These are phyloP conservation scores for Murraya koenigii DNA, from an alignment of 345 rosid genomes.

Conservation along the genomic window DNA sequence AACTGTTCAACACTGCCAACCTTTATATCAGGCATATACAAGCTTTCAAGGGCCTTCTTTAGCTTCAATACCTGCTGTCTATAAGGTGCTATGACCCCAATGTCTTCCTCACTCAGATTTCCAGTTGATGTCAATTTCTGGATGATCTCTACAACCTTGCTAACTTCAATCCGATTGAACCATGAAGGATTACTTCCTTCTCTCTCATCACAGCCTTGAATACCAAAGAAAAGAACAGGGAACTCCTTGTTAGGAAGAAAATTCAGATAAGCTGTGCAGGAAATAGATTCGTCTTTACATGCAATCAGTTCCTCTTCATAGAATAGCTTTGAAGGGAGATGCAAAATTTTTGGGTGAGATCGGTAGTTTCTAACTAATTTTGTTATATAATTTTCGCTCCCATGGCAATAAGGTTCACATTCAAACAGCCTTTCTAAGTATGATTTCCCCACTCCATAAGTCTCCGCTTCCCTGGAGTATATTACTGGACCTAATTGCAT, in stretches of 20 bases:
- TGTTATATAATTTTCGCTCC: constrained; percentile 66
- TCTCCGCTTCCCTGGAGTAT: constrained; percentile 64
- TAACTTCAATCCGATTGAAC: constrained; percentile 89
- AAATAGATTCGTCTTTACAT: constrained; percentile 60
- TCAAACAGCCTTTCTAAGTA: constrained; percentile 80
- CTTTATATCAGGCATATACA: constrained; percentile 63
- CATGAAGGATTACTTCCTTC: constrained; percentile 94
- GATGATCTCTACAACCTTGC: constrained; percentile 73
- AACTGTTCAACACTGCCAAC: constrained; percentile 96
- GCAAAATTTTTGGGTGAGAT: constrained; percentile 76
- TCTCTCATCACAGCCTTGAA: constrained; percentile 97
- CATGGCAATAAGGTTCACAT: constrained; percentile 41
- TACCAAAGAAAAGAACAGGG: constrained; percentile 81
- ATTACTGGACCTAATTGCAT: constrained; percentile 94
- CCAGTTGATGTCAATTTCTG: constrained; percentile 46
- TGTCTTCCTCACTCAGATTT: constrained; percentile 53
- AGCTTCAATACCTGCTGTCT: constrained; percentile 86
- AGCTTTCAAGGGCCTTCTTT: constrained; percentile 60
- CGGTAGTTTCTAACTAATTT: constrained; percentile 77
- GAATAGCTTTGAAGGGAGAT: constrained; percentile 80
- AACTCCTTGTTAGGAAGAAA: constrained; percentile 67
- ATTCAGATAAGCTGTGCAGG: constrained; percentile 33
- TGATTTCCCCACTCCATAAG: constrained; percentile 65
- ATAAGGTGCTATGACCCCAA: constrained; percentile 88
- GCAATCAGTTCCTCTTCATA: constrained; percentile 75